Evolutionary conservation across 106 monocot genomes (phyloP).

Genomic region (Agapanthus africanus): DNA sequence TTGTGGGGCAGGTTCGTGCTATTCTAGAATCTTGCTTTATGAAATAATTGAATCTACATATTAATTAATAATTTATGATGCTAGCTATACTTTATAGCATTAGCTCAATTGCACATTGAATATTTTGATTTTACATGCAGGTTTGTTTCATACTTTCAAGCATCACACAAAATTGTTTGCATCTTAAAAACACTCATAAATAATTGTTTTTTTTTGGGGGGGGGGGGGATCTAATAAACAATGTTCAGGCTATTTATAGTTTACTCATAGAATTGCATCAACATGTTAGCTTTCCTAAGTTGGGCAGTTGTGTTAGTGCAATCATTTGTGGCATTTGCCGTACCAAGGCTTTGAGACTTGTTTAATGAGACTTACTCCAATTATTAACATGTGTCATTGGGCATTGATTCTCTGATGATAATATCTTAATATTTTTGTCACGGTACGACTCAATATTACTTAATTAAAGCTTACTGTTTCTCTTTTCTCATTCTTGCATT

Average conservation of each 20-base stretch:
- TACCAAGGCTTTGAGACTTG: neutral
- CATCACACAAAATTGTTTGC: no score
- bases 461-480: neutral
- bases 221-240: no score
- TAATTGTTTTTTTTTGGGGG: no score
- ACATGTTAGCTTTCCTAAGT: neutral
- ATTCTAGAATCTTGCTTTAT: slow-evolving; percentile 3
- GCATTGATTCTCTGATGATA: neutral
- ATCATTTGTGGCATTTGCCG: neutral
- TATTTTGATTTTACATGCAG: no score
- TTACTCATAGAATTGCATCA: neutral
- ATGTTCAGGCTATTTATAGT: no score
- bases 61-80: no score
- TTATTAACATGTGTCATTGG: neutral
- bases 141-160: no score
- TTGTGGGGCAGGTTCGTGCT: slow-evolving; percentile 76
- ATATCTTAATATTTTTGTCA: neutral
- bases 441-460: neutral
- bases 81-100: neutral
- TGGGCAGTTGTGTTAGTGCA: neutral
- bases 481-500: neutral
- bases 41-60: neutral
- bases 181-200: no score
- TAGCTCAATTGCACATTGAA: no score
- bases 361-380: neutral